Evolutionary conservation across 2,329 filamentous ascomycete species (phyloP).

Genomic region (Paecilomyces fulvus): DNA sequence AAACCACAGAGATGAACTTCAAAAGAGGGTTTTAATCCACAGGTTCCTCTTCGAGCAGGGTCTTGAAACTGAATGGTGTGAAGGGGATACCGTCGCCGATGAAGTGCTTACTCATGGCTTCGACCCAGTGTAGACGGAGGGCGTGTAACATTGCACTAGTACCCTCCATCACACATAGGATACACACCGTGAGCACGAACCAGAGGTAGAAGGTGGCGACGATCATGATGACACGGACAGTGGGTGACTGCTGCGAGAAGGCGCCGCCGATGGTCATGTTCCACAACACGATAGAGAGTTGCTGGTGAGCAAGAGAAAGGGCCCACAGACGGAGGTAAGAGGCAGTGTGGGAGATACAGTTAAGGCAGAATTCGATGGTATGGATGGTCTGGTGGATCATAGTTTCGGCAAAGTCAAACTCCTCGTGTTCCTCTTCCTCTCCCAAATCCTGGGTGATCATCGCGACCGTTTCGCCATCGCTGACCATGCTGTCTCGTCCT

Average conservation of each 20-base stretch:
- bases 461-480: constrained; percentile 72
- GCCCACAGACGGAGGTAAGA: constrained; percentile 99
- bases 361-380: constrained; percentile 98
- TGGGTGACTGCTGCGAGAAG: constrained; percentile 55
- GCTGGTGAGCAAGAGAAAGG: constrained; percentile 91
- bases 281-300: constrained; percentile 94
- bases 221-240: constrained; percentile 66
- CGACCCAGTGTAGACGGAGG: constrained; percentile 88
- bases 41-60: constrained; percentile 71
- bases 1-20: not conserved
- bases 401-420: constrained; percentile 93
- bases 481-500: constrained; percentile 56
- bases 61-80: constrained; percentile 79
- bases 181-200: constrained; percentile 73
- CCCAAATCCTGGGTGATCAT: constrained; percentile 81
- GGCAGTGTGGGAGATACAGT: constrained; percentile 97
- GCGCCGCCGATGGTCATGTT: constrained; percentile 82
- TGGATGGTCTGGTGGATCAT: constrained; percentile 99
- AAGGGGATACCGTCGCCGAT: constrained; percentile 84
- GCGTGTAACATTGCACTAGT: constrained; percentile 94
- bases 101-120: constrained; percentile 97
- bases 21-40: constrained; percentile 28
- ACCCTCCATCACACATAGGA: constrained; percentile 91
- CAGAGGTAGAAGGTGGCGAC: constrained; percentile 79
- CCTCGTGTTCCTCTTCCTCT: constrained; percentile 73